phyloP scores from a whole-genome alignment of 2,329 filamentous ascomycete genomes.

The Microascus cirrosus region DNA sequence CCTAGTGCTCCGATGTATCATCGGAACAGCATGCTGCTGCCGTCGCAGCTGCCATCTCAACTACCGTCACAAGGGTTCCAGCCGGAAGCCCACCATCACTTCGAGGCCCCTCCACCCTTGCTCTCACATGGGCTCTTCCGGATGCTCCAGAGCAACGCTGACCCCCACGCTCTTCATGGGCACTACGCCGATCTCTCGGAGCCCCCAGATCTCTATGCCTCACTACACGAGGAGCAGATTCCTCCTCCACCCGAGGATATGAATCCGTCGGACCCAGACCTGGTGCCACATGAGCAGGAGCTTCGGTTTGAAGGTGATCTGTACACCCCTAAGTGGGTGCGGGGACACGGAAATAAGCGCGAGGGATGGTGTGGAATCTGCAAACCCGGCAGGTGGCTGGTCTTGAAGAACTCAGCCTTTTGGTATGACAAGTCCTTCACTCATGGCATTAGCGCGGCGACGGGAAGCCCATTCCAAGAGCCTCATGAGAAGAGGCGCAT shows the following conservation, averaged over 20 bases:
- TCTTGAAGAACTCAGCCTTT: constrained; percentile 81
- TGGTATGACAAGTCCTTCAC: constrained; percentile 92
- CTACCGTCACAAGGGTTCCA: constrained; percentile 34
- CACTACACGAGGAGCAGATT: constrained; percentile 61
- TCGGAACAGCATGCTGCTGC: constrained; percentile 48
- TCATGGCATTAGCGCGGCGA: constrained; percentile 75
- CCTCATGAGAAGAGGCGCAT: constrained; percentile 65
- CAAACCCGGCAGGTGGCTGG: constrained; percentile 75
- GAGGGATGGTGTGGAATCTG: constrained; percentile 87
- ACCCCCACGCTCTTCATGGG: constrained; percentile 53
- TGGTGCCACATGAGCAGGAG: constrained; percentile 69
- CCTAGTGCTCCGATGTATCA: constrained; percentile 36
- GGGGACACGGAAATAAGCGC: constrained; percentile 76
- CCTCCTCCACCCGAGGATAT: constrained; percentile 71
- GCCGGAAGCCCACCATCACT: constrained; percentile 36
- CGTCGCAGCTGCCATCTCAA: constrained; percentile 35
- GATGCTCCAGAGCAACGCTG: constrained; percentile 64
- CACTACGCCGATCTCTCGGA: constrained; percentile 66
- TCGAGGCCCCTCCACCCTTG: constrained; percentile 48
- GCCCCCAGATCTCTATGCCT: constrained; percentile 66
- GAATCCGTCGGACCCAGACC: constrained; percentile 65
- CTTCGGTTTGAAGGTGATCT: constrained; percentile 70
- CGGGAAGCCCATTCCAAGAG: constrained; percentile 66
- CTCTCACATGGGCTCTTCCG: constrained; percentile 65
- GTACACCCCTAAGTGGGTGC: constrained; percentile 76